A percentile compares a stretch with the other conserved stretches of the same genome.
Conservation (phyloP, 1,284 basidiomycete species). For the Mycosarcoma mackinlayi region DNA sequence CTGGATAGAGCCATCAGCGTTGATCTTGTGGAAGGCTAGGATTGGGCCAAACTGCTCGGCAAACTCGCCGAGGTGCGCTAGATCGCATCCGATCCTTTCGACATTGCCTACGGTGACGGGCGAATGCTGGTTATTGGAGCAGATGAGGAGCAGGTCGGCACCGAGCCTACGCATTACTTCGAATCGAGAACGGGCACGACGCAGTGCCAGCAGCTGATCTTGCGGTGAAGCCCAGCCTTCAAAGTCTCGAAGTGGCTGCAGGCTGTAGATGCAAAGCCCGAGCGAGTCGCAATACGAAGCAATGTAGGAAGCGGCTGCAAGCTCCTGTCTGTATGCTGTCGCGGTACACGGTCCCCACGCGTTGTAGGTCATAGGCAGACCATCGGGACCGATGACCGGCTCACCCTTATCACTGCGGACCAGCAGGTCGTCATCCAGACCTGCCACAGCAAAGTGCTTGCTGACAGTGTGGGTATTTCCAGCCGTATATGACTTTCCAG, state of each 20-base stretch:
- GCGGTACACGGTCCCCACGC: constrained; percentile 48
- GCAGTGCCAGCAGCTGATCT: constrained; percentile 34
- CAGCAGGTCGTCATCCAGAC: constrained; percentile 65
- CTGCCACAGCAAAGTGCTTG: constrained; percentile 8
- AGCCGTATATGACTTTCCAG: constrained; percentile 31
- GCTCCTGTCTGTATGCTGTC: constrained; percentile 31
- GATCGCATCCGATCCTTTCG: constrained; percentile 56
- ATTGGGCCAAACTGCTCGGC: constrained; percentile 38
- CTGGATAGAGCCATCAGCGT: constrained; percentile 18
- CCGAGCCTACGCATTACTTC: constrained; percentile 57
- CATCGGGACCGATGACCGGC: constrained; percentile 71
- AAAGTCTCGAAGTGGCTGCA: constrained; percentile 69
- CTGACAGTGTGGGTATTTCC: background rate
- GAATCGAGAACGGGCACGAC: constrained; percentile 46
- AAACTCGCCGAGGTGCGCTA: constrained; percentile 46
- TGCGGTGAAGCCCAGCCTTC: constrained; percentile 60
- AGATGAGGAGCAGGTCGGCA: constrained; percentile 57
- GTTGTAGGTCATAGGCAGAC: constrained; percentile 50
- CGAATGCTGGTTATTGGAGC: constrained; percentile 59
- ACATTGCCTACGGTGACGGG: constrained; percentile 55
- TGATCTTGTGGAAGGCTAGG: background rate
- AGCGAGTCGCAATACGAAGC: constrained; percentile 47
- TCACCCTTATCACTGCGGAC: constrained; percentile 72
- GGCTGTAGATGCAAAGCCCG: constrained; percentile 63
- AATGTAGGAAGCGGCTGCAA: constrained; percentile 63